Evolutionary conservation across 2,329 filamentous ascomycete species (phyloP).

Genomic region (Beauveria varroae): DNA sequence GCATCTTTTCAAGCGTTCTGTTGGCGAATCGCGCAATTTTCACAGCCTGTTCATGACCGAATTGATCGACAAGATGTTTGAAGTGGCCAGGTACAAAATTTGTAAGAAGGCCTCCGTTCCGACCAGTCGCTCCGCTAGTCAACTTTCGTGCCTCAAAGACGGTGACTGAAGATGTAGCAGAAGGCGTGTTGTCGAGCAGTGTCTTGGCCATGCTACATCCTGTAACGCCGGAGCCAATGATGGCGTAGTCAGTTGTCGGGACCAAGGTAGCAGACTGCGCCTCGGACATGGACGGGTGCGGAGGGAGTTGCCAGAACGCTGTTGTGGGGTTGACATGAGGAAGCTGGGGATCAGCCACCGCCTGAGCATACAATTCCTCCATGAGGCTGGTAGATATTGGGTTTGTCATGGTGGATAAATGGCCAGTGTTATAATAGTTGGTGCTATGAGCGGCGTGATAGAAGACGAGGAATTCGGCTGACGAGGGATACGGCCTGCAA

Average conservation of each 20-base stretch:
- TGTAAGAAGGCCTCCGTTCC: constrained; percentile 23
- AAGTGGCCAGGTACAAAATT: constrained; percentile 32
- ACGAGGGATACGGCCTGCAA: background rate
- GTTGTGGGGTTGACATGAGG: constrained; percentile 18
- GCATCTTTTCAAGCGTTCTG: constrained; percentile 25
- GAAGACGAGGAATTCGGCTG: background rate
- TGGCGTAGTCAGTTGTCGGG: constrained; percentile 17
- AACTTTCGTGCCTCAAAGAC: constrained; percentile 22
- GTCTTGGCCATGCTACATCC: constrained; percentile 21
- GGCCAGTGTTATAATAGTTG: background rate
- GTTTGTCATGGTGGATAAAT: background rate
- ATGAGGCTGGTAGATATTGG: background rate
- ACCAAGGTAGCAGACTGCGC: constrained; percentile 18
- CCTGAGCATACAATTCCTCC: constrained; percentile 1
- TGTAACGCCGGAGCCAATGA: constrained; percentile 25
- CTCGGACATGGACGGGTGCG: constrained; percentile 17
- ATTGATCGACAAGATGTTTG: constrained; percentile 19
- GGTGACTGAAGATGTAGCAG: constrained; percentile 11
- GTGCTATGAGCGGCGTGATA: background rate
- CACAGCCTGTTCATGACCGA: constrained; percentile 29
- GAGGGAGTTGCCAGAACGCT: constrained; percentile 21
- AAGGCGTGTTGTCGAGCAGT: constrained; percentile 13
- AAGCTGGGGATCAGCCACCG: constrained; percentile 17
- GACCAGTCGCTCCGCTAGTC: constrained; percentile 23
- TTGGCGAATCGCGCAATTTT: constrained; percentile 35